Conservation (phyloP, 148 eudicot genomes). For the Cornus florida region DNA sequence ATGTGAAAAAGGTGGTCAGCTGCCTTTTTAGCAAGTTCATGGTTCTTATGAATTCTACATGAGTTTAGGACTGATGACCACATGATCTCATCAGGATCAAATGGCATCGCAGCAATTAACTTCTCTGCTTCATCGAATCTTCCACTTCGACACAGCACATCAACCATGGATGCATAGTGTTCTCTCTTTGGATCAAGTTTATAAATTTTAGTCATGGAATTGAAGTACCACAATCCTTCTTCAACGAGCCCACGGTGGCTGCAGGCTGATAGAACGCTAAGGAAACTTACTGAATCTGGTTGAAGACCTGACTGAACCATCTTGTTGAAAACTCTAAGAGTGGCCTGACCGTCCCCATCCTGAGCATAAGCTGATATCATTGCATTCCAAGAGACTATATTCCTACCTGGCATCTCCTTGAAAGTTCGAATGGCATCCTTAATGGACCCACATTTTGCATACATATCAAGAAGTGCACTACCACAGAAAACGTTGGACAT, state of each 20-base stretch:
- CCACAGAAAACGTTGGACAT: slow-evolving; percentile 65
- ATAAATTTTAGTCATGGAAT: slow-evolving; percentile 46
- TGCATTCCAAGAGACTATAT: slow-evolving; percentile 73
- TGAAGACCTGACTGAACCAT: slow-evolving; percentile 54
- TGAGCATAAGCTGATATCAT: slow-evolving; percentile 79
- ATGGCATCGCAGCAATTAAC: slow-evolving; percentile 63
- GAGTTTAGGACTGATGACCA: slow-evolving; percentile 71
- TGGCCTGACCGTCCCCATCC: slow-evolving; percentile 70
- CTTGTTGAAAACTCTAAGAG: slow-evolving; percentile 47
- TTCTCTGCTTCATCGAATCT: slow-evolving; percentile 57
- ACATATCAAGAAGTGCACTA: slow-evolving; percentile 74
- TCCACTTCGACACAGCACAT: slow-evolving; percentile 65
- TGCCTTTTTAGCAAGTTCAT: slow-evolving; percentile 58
- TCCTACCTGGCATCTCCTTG: slow-evolving; percentile 63
- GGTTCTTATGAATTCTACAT: slow-evolving; percentile 70
- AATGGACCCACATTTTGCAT: slow-evolving; percentile 80
- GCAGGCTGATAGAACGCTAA: slow-evolving; percentile 65
- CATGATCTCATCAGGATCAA: slow-evolving; percentile 65
- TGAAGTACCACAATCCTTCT: slow-evolving; percentile 53
- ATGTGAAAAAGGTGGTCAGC: slow-evolving; percentile 59
- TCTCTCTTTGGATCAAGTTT: slow-evolving; percentile 51
- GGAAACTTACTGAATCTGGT: slow-evolving; percentile 72
- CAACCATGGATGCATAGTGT: slow-evolving; percentile 68
- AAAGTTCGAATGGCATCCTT: slow-evolving; percentile 48
- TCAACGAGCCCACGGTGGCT: slow-evolving; percentile 76